phyloP scores from a whole-genome alignment of 2,329 filamentous ascomycete genomes.

The Davidsoniella australis region DNA sequence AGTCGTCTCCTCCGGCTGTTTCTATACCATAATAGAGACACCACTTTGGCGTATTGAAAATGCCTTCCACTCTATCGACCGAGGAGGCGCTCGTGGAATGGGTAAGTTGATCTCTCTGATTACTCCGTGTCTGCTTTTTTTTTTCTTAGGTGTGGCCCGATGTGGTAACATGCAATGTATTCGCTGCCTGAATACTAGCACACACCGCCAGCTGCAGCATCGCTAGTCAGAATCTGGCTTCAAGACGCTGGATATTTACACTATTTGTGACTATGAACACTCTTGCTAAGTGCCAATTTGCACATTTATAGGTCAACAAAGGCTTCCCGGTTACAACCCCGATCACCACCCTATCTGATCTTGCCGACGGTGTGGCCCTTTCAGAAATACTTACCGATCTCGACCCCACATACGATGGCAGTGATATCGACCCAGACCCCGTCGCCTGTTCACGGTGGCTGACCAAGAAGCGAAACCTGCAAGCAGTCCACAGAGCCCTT shows the following conservation, averaged over 20 bases:
- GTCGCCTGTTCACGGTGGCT: conserved; percentile 26
- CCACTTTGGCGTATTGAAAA: conserved; percentile 3
- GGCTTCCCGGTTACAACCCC: conserved; percentile 28
- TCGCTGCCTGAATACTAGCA: background rate
- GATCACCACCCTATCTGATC: conserved; percentile 32
- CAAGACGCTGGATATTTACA: background rate
- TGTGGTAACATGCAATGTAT: background rate
- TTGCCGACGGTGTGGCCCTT: conserved; percentile 36
- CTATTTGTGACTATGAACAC: background rate
- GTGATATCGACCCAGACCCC: conserved; percentile 32
- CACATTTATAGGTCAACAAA: conserved; percentile 19
- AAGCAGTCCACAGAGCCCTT: conserved; percentile 36
- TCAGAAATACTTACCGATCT: conserved; percentile 40
- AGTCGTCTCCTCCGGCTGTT: conserved; percentile 6
- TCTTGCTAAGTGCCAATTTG: background rate
- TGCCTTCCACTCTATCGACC: conserved; percentile 7
- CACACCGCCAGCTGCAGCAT: background rate
- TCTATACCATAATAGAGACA: conserved; percentile 3
- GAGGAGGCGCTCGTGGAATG: conserved; percentile 12
- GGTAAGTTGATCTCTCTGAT: conserved; percentile 5
- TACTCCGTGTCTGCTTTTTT: background rate
- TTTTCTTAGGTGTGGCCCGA: background rate
- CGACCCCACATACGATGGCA: conserved; percentile 37
- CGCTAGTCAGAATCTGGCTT: background rate
- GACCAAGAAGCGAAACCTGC: conserved; percentile 33